phyloP scores from a whole-genome alignment of 306 rosid genomes.

The Boehmeria nivea region DNA sequence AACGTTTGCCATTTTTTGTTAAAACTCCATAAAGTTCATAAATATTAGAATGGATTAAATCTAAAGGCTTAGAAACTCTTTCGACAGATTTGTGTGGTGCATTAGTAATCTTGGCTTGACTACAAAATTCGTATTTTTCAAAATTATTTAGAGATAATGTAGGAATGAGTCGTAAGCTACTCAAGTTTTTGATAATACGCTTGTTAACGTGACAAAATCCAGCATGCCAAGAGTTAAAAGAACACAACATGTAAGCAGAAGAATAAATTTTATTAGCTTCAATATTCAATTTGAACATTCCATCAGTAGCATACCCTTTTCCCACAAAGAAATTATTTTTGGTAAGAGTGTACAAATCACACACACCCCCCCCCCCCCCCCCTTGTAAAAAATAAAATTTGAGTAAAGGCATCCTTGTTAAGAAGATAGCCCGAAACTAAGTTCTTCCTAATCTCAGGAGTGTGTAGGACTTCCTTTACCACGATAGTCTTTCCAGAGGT shows the following conservation, averaged over 20 bases:
- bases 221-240: background rate
- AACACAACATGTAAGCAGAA: background rate
- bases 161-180: background rate
- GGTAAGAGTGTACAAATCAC: background rate
- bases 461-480: background rate
- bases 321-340: slow-evolving; percentile 8
- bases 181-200: background rate
- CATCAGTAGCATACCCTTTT: slow-evolving; percentile 4
- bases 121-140: slow-evolving; percentile 2
- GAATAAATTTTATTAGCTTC: slow-evolving; percentile 3
- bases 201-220: slow-evolving; percentile 11
- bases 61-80: background rate
- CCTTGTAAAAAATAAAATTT: too few species aligned
- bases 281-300: slow-evolving; percentile 1
- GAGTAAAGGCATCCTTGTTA: slow-evolving; percentile 7
- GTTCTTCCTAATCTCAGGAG: slow-evolving; percentile 3
- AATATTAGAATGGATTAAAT: slow-evolving; percentile 5
- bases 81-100: background rate
- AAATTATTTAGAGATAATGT: slow-evolving; percentile 6
- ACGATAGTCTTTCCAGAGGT: slow-evolving; percentile 10
- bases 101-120: slow-evolving; percentile 1
- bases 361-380: too few species aligned
- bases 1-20: background rate
- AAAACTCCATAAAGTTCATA: background rate
- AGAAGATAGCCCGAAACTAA: slow-evolving; percentile 3